Conservation (phyloP, 768 basidiomycete genomes). For the Chiua virens region DNA sequence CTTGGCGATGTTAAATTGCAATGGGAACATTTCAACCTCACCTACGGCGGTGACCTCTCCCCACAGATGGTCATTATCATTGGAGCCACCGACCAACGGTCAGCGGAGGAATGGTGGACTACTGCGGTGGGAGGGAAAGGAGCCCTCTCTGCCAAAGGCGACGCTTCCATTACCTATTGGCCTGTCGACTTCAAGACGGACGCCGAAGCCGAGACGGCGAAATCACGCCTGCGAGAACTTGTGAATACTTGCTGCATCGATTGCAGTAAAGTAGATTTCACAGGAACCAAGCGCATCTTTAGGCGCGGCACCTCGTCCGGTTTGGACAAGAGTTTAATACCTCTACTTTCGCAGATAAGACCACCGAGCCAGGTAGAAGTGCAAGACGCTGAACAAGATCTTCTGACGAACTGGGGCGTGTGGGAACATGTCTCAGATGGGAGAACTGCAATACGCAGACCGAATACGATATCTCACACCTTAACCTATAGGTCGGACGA, state of each 20-base stretch:
- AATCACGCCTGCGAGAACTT: conserved; percentile 8
- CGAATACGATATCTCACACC: neutral
- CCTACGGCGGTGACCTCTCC: conserved; percentile 28
- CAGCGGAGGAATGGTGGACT: conserved; percentile 25
- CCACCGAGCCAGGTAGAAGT: neutral
- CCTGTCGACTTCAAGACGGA: conserved; percentile 1
- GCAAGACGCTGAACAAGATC: conserved; percentile 2
- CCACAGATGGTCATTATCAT: conserved; percentile 25
- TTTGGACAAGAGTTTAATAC: conserved; percentile 1
- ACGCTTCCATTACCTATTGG: conserved; percentile 18
- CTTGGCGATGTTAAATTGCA: conserved; percentile 13
- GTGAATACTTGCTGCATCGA: conserved; percentile 25
- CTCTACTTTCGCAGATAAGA: conserved; percentile 1
- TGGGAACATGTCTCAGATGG: conserved; percentile 17
- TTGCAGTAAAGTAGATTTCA: conserved; percentile 15
- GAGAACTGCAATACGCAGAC: neutral
- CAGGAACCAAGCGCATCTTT: conserved; percentile 14
- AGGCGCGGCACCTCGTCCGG: neutral
- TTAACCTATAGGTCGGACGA: neutral
- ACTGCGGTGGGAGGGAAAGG: neutral
- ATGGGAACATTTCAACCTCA: conserved; percentile 27
- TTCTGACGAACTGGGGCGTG: conserved; percentile 22
- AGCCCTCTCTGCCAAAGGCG: neutral
- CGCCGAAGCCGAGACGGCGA: conserved; percentile 3
- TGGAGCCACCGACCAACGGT: conserved; percentile 11